Evolutionary conservation across 257 asterid species (phyloP).

Genomic region (Solanum medicagineum): DNA sequence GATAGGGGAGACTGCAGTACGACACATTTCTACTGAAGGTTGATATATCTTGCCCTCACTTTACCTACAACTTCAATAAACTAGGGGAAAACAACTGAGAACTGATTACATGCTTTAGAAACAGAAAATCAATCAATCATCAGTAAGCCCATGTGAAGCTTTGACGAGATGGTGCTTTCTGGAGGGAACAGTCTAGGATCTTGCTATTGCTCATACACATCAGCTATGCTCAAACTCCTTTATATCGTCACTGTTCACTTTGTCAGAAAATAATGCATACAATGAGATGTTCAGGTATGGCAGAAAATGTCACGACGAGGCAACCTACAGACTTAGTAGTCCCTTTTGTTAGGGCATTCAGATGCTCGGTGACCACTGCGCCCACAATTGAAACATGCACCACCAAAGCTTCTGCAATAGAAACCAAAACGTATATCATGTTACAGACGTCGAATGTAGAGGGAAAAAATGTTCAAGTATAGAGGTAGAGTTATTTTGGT

Average conservation of each 20-base stretch:
- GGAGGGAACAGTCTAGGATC: background rate
- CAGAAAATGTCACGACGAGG: slow-evolving; percentile 1
- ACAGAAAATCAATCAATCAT: background rate
- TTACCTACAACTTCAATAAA: background rate
- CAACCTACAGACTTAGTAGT: slow-evolving; percentile 12
- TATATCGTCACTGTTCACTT: slow-evolving; percentile 1
- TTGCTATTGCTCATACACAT: background rate
- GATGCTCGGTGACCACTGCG: slow-evolving; percentile 78
- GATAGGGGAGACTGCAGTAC: background rate
- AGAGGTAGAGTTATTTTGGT: background rate
- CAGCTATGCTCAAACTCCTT: background rate
- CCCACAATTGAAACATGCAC: slow-evolving; percentile 89
- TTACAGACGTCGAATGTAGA: background rate
- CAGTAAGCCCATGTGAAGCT: background rate
- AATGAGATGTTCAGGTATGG: background rate
- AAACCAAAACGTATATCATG: background rate
- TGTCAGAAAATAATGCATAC: background rate
- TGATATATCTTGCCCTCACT: background rate
- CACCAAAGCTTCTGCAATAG: slow-evolving; percentile 48
- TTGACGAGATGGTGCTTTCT: background rate
- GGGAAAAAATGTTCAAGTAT: background rate
- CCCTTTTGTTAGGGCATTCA: slow-evolving; percentile 71
- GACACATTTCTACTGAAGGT: background rate
- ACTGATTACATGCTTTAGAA: background rate
- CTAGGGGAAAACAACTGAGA: background rate